Conservation (phyloP, 495 filamentous ascomycete genomes). For the Aspergillus sparsus region DNA sequence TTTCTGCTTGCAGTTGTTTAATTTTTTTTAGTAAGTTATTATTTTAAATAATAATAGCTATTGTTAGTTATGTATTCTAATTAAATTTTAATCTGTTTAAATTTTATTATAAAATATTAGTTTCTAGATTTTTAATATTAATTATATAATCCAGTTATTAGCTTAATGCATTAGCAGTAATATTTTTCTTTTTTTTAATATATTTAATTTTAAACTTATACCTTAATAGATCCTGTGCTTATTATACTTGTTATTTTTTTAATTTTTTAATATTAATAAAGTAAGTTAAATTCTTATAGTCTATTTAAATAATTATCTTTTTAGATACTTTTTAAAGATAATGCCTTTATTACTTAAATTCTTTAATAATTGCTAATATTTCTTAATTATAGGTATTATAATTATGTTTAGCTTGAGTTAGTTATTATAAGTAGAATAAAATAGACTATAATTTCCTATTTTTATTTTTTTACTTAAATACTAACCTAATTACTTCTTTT, state of each 20-base stretch:
- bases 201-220: conserved; percentile 2
- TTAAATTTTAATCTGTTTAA: not conserved
- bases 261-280: not conserved
- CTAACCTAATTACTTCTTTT: conserved; percentile 8
- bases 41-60: conserved; percentile 8
- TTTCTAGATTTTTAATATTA: conserved; percentile 4
- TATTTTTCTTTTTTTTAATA: conserved; percentile 7
- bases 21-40: not conserved
- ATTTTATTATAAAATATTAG: conserved; percentile 7
- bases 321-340: not conserved
- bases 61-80: not conserved
- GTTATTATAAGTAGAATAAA: not conserved
- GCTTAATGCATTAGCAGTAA: not conserved
- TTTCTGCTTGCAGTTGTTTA: not conserved
- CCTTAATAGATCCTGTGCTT: not conserved
- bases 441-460: not conserved
- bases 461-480: conserved; percentile 1
- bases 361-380: conserved; percentile 8
- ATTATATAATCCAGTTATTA: not conserved
- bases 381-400: conserved; percentile 15
- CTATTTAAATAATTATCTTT: conserved; percentile 2
- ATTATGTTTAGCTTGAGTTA: not conserved
- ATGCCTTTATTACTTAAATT: conserved; percentile 8
- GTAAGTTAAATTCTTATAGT: not conserved
- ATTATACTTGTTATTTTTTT: not conserved